Conservation (phyloP, 73 alveolate genomes). For the Loxodes magnus region DNA sequence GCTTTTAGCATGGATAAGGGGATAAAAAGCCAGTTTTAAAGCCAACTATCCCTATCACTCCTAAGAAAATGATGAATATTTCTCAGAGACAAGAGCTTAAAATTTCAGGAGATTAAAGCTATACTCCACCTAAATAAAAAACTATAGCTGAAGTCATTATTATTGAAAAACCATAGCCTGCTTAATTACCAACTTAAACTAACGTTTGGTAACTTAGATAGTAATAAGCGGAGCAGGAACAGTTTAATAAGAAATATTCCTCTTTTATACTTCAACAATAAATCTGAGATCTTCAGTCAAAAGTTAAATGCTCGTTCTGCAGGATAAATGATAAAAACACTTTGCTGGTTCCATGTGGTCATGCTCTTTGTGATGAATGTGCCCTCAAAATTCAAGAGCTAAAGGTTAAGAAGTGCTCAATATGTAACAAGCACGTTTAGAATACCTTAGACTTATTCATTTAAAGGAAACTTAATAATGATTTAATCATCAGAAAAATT, state of each 20-base stretch:
- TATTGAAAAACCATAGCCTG: neutral
- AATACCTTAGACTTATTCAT: no score
- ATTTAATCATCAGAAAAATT: no score
- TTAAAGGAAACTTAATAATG: no score
- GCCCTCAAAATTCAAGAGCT: no score
- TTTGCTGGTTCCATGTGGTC: conserved; percentile 13
- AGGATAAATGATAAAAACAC: conserved; percentile 2
- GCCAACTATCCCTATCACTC: no score
- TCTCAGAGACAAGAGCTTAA: conserved; percentile 10
- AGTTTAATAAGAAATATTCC: neutral
- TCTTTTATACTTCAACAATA: conserved; percentile 2
- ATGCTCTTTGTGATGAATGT: conserved; percentile 2
- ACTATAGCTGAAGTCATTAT: neutral
- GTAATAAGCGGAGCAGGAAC: neutral
- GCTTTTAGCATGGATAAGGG: conserved; percentile 4
- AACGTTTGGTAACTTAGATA: neutral
- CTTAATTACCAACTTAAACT: conserved; percentile 10
- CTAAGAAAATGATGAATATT: no score
- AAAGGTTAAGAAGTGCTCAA: no score
- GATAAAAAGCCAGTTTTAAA: no score
- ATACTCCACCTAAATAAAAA: no score
- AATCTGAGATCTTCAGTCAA: conserved; percentile 2
- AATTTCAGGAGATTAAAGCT: no score
- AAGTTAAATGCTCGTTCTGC: conserved; percentile 14
- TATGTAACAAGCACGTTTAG: no score